Evolutionary conservation across 768 basidiomycete species (phyloP), one percentile per base, ranked within the genome.

Genomic region (Fomitopsis serialis): DNA sequence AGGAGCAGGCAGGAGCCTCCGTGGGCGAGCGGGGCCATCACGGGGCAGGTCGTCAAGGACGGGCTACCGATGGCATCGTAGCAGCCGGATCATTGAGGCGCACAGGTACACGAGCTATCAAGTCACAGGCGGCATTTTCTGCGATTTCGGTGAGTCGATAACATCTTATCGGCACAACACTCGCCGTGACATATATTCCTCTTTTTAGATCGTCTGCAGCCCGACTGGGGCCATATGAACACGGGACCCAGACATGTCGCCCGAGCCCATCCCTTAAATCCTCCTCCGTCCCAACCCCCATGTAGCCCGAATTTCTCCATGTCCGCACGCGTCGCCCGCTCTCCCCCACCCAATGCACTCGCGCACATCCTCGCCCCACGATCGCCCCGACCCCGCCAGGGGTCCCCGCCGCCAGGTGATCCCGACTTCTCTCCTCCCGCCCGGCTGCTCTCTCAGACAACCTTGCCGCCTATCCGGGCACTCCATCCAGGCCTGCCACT

Each of bases 391-490:
- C 44, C 6, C 29, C 6, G 6, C 29, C 29, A 45, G 13, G 7
- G 23, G 44, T 13, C 9, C 23, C 24, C 12, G 7, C 24, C 44
- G n/a, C 34, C 3, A 36, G 34, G 25, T 22, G 17, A 32, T 13
- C 48, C 7, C 32, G 48, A 32, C 48, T 32, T 47, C 49, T 42
- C 42, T 45, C 37, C 32, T 27, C 44, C 12, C 10, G 44, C 29
- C 53, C 56, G 60, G 40, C 63, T 64, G 52, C 58, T 51, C 3
- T 62, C 65, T 50, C 58, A 61, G 35, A 54, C 53, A 23, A 35
- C 67, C 43, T 73, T 88, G 24, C 86, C 86, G 3, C 81, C 86
- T 47, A 87, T 89, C 61, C 81, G 80, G 48, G 79, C 84, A 32
- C 72, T 88, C 22, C 83, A 86, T 64, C 82, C 81, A 25, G 82